Evolutionary conservation across 2,329 filamentous ascomycete genomes (phyloP).

Genomic region (Talaromyces sp.): DNA sequence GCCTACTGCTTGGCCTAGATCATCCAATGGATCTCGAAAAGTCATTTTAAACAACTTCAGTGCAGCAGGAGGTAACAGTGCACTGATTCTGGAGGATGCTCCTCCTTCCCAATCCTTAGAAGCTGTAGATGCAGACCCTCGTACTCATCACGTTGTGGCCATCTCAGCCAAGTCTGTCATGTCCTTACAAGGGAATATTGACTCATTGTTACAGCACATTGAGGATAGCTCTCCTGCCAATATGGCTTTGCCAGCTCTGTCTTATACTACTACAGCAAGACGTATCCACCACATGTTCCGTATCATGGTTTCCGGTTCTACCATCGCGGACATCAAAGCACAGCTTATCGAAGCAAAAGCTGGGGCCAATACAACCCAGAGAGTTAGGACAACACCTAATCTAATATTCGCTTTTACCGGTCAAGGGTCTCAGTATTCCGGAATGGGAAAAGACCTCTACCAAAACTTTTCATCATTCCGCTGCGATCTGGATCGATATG

Average conservation of each 20-base stretch:
- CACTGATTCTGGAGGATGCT: constrained; percentile 57
- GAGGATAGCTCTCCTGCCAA: constrained; percentile 20
- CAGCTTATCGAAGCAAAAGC: constrained; percentile 14
- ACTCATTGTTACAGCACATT: constrained; percentile 23
- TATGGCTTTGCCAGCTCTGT: constrained; percentile 49
- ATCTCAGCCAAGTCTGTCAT: constrained; percentile 49
- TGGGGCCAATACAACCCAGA: not conserved
- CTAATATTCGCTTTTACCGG: constrained; percentile 33
- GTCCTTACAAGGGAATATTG: constrained; percentile 47
- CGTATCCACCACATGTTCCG: constrained; percentile 39
- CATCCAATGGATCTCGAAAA: constrained; percentile 24
- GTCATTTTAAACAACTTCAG: constrained; percentile 61
- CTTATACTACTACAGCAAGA: constrained; percentile 63
- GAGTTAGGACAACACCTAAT: constrained; percentile 10
- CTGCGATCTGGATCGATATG: constrained; percentile 19
- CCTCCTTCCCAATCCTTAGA: constrained; percentile 30
- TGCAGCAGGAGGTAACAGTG: constrained; percentile 66
- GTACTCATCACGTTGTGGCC: constrained; percentile 49
- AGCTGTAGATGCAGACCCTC: constrained; percentile 39
- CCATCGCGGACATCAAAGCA: constrained; percentile 22
- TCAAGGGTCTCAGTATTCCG: constrained; percentile 32
- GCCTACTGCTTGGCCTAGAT: constrained; percentile 32
- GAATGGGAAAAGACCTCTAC: constrained; percentile 26
- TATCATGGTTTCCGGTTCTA: constrained; percentile 22
- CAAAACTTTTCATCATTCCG: constrained; percentile 23